Conservation (phyloP, 768 basidiomycete genomes). For the Russula dissimulans region DNA sequence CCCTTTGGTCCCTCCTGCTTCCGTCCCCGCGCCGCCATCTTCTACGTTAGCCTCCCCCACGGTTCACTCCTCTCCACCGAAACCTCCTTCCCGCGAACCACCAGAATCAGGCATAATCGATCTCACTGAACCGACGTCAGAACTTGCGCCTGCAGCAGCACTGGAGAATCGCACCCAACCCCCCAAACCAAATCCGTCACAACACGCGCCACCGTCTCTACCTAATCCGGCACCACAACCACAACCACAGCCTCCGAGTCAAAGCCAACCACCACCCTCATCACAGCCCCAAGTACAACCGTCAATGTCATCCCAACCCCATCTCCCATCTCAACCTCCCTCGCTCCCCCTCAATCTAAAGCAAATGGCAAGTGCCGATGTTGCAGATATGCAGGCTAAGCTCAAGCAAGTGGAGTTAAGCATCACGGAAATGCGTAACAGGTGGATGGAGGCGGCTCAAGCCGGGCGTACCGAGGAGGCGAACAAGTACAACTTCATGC, state of each 20-base stretch:
- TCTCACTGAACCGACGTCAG: conserved; percentile 8
- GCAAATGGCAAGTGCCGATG: conserved; percentile 1
- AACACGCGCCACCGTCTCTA: background rate
- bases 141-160: background rate
- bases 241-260: conserved; percentile 1
- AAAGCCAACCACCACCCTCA: background rate
- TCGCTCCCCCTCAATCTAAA: background rate
- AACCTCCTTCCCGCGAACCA: conserved; percentile 1
- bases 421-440: background rate
- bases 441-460: background rate
- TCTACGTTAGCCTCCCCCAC: background rate
- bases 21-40: conserved; percentile 4
- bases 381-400: background rate
- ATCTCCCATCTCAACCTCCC: background rate
- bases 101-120: conserved; percentile 3
- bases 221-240: conserved; percentile 1
- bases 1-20: conserved; percentile 8
- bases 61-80: conserved; percentile 5
- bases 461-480: conserved; percentile 5
- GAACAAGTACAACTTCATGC: background rate
- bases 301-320: background rate
- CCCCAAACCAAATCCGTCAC: background rate
- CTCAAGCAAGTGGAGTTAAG: conserved; percentile 8
- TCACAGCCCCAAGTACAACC: background rate
- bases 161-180: background rate